These are phyloP conservation scores for Lachancea dasiensis DNA, from an alignment of 805 yeast species.

Conservation along the genomic window DNA sequence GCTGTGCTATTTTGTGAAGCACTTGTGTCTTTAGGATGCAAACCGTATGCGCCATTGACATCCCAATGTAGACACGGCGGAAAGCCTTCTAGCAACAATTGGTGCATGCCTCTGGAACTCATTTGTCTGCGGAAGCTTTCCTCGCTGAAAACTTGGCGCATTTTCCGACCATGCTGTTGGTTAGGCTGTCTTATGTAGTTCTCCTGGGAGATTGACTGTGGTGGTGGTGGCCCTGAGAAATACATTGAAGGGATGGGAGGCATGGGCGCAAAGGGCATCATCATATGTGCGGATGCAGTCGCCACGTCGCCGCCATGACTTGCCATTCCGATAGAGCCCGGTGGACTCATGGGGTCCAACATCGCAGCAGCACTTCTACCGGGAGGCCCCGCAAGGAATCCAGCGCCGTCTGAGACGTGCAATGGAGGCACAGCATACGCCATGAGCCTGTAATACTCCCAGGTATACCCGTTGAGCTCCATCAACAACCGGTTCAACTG, in stretches of 20 bases:
- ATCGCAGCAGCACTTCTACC: too few relatives aligned
- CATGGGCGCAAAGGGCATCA: constrained; percentile 10
- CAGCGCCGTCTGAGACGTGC: constrained; percentile 5
- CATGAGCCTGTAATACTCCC: constrained; percentile 29
- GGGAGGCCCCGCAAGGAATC: background rate
- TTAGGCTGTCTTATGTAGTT: constrained; percentile 7
- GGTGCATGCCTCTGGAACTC: constrained; percentile 33
- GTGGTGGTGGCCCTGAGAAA: constrained; percentile 1
- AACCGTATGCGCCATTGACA: constrained; percentile 5
- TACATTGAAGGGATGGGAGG: constrained; percentile 9
- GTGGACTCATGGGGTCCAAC: constrained; percentile 1
- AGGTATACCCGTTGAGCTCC: constrained; percentile 27
- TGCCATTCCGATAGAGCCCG: constrained; percentile 1
- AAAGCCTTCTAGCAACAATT: constrained; percentile 27
- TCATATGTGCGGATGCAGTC: constrained; percentile 5
- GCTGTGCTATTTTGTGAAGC: constrained; percentile 3
- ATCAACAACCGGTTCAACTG: constrained; percentile 23
- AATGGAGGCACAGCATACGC: constrained; percentile 24
- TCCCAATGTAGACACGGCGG: constrained; percentile 31
- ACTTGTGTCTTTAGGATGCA: constrained; percentile 3
- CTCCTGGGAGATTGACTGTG: constrained; percentile 4
- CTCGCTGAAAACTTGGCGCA: constrained; percentile 31
- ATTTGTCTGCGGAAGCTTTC: constrained; percentile 31
- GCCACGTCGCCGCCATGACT: constrained; percentile 2
- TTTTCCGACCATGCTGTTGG: constrained; percentile 15